Evolutionary conservation across 331 rosid genomes (phyloP), one percentile per base, ranked within the genome.

Genomic region (Erythrophleum ivorense): DNA sequence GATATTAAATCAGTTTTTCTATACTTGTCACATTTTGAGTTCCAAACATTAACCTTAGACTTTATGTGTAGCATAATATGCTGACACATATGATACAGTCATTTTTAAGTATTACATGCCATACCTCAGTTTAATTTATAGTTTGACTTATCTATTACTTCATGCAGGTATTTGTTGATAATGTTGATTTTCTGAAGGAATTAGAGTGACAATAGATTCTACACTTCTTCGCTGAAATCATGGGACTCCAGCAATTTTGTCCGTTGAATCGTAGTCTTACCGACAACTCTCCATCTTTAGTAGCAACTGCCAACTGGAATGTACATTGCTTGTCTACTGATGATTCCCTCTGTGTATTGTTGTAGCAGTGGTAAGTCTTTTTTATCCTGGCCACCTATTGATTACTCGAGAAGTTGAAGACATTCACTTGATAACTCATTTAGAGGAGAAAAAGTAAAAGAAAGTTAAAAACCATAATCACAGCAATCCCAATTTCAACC

Each of bases 141-240:
- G 18, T 18, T 81, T 73, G 75, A 43, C 65, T 75, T 57, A 40
- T 82, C 43, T 38, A 12, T 79, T 40, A 50, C 57, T 78, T 79
- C 81, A 57, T 72, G 81, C 85, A 84, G 88, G 86, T 36, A 21
- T 84, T 84, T 82, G 88, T 84, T 79, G 90, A 82, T 79, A 84
- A 87, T 65, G 86, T 73, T 58, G 90, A 87, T 84, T 87, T 87
- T 76, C 80, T 87, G 73, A 87, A 84, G 83, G 88, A 87, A 84
- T 52, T 87, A 79, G 78, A 84, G 76, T 81, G 79, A 83, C 55
- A 70, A 31, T 41, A 38, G 74, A 73, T 81, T 45, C 80, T 67
- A 75, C 59, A 43, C 73, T 62, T 78, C 82, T 87, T 73, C 78
- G 64, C 38, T 36, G 71, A 78, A 77, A 49, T 64, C 38, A 40